Evolutionary conservation across 129 eudicot species (phyloP).

Genomic region (Flaveria ramosissima): DNA sequence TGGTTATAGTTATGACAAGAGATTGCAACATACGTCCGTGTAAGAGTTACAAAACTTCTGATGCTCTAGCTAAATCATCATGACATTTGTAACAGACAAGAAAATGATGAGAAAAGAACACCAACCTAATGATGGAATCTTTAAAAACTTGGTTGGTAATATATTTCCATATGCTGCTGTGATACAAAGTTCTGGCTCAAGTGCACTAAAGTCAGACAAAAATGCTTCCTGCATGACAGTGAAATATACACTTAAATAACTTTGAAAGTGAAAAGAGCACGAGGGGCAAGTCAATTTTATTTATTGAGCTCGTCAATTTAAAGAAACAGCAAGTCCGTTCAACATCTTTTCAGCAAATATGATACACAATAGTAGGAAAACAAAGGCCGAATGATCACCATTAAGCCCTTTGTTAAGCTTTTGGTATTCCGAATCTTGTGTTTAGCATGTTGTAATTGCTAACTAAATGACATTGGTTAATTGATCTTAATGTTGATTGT

Average conservation of each 20-base stretch:
- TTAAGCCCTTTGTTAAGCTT: not conserved
- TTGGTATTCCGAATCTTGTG: not conserved
- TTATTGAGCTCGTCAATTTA: not conserved
- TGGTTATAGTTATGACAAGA: not conserved
- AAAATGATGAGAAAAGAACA: constrained; percentile 24
- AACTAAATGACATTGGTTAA: not conserved
- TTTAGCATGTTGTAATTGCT: constrained; percentile 1
- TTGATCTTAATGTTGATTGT: constrained; percentile 2
- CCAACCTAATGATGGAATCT: constrained; percentile 85
- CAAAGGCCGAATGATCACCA: not conserved
- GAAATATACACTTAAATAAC: constrained; percentile 15
- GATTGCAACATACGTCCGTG: too few relatives aligned
- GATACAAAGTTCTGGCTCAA: constrained; percentile 80
- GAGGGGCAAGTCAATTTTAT: not conserved
- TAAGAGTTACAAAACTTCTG: not conserved
- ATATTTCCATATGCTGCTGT: constrained; percentile 97
- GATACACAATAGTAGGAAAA: constrained; percentile 9
- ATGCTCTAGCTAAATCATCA: too few relatives aligned
- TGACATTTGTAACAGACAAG: not conserved
- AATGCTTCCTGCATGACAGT: constrained; percentile 59
- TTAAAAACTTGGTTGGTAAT: constrained; percentile 78
- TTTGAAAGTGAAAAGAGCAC: not conserved
- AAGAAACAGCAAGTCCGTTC: not conserved
- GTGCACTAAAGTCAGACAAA: constrained; percentile 57
- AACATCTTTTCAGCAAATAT: not conserved